Evolutionary conservation across 2,329 filamentous ascomycete genomes (phyloP).

Genomic region (Aspergillus hortae): DNA sequence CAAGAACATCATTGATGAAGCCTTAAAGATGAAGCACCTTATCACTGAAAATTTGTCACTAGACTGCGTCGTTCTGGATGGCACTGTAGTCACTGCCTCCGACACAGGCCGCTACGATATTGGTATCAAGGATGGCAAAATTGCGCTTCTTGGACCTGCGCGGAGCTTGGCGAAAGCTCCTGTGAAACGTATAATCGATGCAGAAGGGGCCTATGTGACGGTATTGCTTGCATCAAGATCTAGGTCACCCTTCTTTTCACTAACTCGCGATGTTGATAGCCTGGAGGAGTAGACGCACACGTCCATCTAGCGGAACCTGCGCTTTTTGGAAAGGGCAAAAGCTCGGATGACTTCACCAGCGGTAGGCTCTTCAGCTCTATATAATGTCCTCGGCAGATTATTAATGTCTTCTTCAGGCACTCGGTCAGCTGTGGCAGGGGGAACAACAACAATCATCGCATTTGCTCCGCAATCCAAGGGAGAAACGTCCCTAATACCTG

Average conservation of each 20-base stretch:
- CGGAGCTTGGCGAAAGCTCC: conserved; percentile 27
- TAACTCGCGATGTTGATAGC: conserved; percentile 4
- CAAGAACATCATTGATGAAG: no score
- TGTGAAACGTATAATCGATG: conserved; percentile 37
- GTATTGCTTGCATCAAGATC: conserved; percentile 9
- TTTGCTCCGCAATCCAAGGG: conserved; percentile 54
- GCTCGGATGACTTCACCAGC: conserved; percentile 27
- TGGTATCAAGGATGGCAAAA: conserved; percentile 44
- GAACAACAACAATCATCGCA: conserved; percentile 54
- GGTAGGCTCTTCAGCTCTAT: conserved; percentile 24
- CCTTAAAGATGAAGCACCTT: background rate
- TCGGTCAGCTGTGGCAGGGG: conserved; percentile 49
- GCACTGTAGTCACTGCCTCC: conserved; percentile 42
- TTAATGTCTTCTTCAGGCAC: conserved; percentile 36
- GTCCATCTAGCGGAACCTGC: conserved; percentile 44
- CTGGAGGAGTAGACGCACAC: conserved; percentile 49
- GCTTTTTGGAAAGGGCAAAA: conserved; percentile 9
- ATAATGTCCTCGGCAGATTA: conserved; percentile 32
- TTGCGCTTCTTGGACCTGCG: conserved; percentile 31
- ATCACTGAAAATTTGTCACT: background rate
- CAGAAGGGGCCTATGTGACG: conserved; percentile 44
- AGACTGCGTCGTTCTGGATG: conserved; percentile 44
- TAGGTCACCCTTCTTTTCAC: background rate
- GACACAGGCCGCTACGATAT: conserved; percentile 43
- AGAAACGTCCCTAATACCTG: conserved; percentile 38